Percentiles rank a stretch among this genome's conserved stretches.
These are phyloP conservation scores for Heritiera fomes DNA, from an alignment of 345 rosid genomes.

Conservation along the genomic window DNA sequence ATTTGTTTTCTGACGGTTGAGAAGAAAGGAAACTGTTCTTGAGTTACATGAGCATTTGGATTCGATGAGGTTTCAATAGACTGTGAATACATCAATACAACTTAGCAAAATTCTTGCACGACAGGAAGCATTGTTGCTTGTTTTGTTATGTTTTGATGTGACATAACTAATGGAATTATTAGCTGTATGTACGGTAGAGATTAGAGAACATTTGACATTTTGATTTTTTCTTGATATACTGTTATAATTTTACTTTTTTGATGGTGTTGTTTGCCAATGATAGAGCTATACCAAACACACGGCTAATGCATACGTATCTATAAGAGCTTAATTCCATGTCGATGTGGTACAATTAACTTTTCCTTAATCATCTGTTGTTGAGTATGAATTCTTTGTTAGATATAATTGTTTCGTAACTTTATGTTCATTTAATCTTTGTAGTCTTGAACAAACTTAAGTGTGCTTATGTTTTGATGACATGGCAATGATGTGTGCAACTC, in stretches of 20 bases:
- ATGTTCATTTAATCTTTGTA: neutral
- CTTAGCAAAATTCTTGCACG: neutral
- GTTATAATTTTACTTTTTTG: neutral
- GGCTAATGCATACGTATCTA: neutral
- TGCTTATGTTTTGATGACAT: neutral
- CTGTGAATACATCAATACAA: neutral
- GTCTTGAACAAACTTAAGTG: neutral
- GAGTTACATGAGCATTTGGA: neutral
- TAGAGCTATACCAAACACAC: neutral
- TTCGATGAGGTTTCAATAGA: conserved; percentile 5
- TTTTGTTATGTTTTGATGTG: neutral
- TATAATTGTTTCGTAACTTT: neutral
- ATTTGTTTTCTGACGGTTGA: neutral
- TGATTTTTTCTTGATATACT: neutral
- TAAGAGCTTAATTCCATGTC: neutral
- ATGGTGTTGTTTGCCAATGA: neutral
- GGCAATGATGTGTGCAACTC: neutral
- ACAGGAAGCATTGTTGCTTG: neutral
- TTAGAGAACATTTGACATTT: neutral
- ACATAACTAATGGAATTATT: neutral
- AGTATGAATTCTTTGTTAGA: neutral
- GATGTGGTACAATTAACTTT: neutral
- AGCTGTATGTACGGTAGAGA: neutral
- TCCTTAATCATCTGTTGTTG: neutral
- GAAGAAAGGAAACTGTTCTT: conserved; percentile 1